Conservation (phyloP, 2,329 filamentous ascomycete species). For the Catunica adiposa region DNA sequence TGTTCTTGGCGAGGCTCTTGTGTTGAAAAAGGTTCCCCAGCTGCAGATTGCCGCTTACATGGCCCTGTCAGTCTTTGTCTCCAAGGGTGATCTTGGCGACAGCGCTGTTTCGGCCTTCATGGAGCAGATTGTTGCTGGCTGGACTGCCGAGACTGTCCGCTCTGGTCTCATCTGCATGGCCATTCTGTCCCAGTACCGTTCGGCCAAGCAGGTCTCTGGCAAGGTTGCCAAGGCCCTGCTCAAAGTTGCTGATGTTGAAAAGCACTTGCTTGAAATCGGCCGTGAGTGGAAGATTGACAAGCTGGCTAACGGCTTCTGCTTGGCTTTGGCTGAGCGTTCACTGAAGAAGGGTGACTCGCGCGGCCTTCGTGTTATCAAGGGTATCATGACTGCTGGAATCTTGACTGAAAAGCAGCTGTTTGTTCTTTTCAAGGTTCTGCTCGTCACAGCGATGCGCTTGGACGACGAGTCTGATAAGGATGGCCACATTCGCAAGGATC, state of each 20-base stretch:
- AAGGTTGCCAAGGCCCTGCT: slow-evolving; percentile 54
- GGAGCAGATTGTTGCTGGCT: slow-evolving; percentile 68
- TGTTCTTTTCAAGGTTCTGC: slow-evolving; percentile 48
- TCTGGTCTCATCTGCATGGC: slow-evolving; percentile 66
- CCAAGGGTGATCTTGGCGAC: slow-evolving; percentile 66
- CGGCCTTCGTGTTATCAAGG: slow-evolving; percentile 42
- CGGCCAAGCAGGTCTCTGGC: slow-evolving; percentile 49
- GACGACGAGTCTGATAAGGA: slow-evolving; percentile 37
- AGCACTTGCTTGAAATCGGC: slow-evolving; percentile 43
- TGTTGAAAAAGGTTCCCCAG: slow-evolving; percentile 58
- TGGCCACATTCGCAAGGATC: slow-evolving; percentile 41
- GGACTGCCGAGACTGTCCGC: slow-evolving; percentile 54
- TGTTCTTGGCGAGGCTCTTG: slow-evolving; percentile 60
- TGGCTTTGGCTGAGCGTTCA: slow-evolving; percentile 46
- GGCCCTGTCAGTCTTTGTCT: slow-evolving; percentile 69
- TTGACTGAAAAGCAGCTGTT: slow-evolving; percentile 46
- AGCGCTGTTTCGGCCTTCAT: slow-evolving; percentile 70
- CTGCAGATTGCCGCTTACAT: slow-evolving; percentile 82
- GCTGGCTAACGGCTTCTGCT: slow-evolving; percentile 53
- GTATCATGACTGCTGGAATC: slow-evolving; percentile 41
- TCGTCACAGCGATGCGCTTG: slow-evolving; percentile 43
- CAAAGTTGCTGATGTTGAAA: slow-evolving; percentile 43
- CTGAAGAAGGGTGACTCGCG: slow-evolving; percentile 41
- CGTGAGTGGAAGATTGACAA: slow-evolving; percentile 52
- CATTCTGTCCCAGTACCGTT: slow-evolving; percentile 66